These are phyloP conservation scores for Phialophora chinensis DNA, from an alignment of 2,329 filamentous ascomycete genomes.

Conservation along the genomic window DNA sequence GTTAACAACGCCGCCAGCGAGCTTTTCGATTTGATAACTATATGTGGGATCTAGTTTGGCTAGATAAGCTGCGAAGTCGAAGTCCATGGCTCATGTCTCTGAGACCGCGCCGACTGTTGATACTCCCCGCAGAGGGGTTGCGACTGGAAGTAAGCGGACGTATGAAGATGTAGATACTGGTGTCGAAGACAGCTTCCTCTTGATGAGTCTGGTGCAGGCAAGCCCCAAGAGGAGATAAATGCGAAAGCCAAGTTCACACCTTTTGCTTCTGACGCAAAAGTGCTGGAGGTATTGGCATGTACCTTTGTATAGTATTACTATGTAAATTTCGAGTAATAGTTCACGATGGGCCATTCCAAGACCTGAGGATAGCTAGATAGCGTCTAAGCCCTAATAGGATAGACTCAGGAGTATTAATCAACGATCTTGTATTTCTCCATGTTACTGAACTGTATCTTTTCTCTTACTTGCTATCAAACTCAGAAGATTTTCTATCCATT, in stretches of 20 bases:
- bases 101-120: neutral
- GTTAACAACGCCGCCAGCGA: conserved; percentile 25
- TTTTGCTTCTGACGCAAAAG: too few species aligned
- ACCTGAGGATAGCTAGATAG: too few species aligned
- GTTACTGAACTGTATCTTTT: too few species aligned
- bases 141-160: neutral
- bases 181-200: neutral
- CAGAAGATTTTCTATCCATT: too few species aligned
- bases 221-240: neutral
- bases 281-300: too few species aligned
- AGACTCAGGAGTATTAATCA: too few species aligned
- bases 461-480: too few species aligned
- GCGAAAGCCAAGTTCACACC: neutral
- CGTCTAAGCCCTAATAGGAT: too few species aligned
- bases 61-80: conserved; percentile 22
- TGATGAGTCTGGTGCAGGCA: neutral
- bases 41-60: conserved; percentile 7
- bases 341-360: too few species aligned
- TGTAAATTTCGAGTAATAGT: too few species aligned
- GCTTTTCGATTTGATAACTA: conserved; percentile 5
- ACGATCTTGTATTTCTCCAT: too few species aligned
- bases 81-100: conserved; percentile 8
- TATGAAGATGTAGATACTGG: neutral
- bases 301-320: too few species aligned
- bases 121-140: neutral